phyloP scores from a whole-genome alignment of 1,284 basidiomycete genomes.

The Irpex sp. region DNA sequence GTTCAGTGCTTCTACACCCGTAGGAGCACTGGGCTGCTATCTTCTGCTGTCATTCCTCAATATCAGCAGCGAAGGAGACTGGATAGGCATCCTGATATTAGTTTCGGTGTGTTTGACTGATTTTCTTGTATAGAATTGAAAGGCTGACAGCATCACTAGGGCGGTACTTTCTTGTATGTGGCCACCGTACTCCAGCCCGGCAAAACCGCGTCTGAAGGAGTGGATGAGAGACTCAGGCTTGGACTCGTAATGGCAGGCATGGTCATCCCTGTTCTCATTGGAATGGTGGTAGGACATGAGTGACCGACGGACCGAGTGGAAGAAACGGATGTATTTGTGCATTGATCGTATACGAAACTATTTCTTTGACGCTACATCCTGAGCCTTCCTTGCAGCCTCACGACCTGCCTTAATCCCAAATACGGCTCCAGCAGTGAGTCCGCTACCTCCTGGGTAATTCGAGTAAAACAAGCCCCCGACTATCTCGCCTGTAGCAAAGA shows the following conservation, averaged over 20 bases:
- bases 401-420: constrained; percentile 60
- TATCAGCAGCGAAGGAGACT: constrained; percentile 36
- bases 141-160: constrained; percentile 44
- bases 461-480: constrained; percentile 58
- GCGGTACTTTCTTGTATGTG: constrained; percentile 93
- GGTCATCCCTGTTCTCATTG: constrained; percentile 59
- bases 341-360: neutral
- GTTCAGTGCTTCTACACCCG: constrained; percentile 79
- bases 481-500: constrained; percentile 67
- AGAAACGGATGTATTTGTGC: neutral
- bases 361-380: neutral
- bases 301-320: neutral
- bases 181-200: constrained; percentile 83
- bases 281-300: constrained; percentile 45
- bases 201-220: constrained; percentile 38
- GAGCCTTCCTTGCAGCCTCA: constrained; percentile 32
- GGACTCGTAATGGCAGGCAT: constrained; percentile 65
- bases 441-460: constrained; percentile 69
- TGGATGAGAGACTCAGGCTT: constrained; percentile 47
- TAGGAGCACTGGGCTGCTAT: constrained; percentile 73
- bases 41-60: constrained; percentile 50
- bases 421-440: constrained; percentile 62
- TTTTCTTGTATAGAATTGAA: constrained; percentile 1
- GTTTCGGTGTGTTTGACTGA: constrained; percentile 57
- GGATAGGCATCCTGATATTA: constrained; percentile 77